Base-by-base conservation (phyloP, 2,329 filamentous ascomycete species). In the Remersonia thermophila region DNA sequence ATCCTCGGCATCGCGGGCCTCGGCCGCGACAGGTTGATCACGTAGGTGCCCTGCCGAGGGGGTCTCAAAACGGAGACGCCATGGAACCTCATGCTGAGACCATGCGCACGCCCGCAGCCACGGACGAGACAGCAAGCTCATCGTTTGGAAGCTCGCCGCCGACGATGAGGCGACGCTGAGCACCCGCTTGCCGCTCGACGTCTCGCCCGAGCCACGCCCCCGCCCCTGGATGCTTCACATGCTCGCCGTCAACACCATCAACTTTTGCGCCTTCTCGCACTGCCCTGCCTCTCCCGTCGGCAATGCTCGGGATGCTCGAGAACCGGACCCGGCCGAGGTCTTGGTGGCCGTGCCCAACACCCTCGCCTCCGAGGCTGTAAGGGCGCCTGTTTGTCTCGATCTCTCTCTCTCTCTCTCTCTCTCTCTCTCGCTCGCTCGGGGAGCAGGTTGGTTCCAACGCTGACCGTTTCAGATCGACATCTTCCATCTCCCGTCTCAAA, bases 161-260 rank as follows among this genome's bases (percentile, higher is more conserved):
- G 55, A 64, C 7, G 73, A 81, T 37, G 80, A 91, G 50, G 55
- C 65, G 15, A 56, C 63, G 12, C 63, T 94, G 45, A 82, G 78
- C 49, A 78, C 68, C 25, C 63, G 62, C 7, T 62, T 93, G 10
- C 89, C 89, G 0, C 69, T 89, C 23, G 83, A 93, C 42, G 59
- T 62, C 32, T 62, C 54, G 2, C 56, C 55, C 18, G 59, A 56
- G 31, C 56, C 56, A 33, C 69, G 62, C 44, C 71, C 69, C 13
- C 69, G 78, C 49, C 91, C 91, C 20, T 93, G 84, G 85, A 63
- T 95, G n/a, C 58, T 94, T 15, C 74, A 94, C 57, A 71, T 83
- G 3, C 62, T 98, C 4, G 68, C 82, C 4, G 85, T 96, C 30
- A 95, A 95, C 52, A 85, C 89, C 1, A 73, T 96, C 62, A 98